phyloP scores from a whole-genome alignment of 2,329 filamentous ascomycete genomes.

The Phoma sp. region DNA sequence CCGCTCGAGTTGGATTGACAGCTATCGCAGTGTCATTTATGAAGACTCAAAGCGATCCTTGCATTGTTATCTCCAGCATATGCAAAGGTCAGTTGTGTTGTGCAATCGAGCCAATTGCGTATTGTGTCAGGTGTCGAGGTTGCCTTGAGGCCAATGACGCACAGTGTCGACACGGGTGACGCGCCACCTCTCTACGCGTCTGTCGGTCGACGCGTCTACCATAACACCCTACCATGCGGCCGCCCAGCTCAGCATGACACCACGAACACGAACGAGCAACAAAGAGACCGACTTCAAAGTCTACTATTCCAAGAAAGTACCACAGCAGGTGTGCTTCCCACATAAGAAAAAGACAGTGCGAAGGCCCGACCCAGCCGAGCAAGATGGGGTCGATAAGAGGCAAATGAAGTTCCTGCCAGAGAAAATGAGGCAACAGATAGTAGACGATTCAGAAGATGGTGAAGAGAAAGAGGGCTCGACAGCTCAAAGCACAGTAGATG shows the following conservation, averaged over 20 bases:
- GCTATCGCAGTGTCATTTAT: neutral
- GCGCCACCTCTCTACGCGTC: conserved; percentile 11
- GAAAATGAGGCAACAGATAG: conserved; percentile 24
- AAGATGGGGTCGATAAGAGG: conserved; percentile 28
- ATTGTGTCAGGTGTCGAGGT: neutral
- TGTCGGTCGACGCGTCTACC: conserved; percentile 12
- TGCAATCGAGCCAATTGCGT: neutral
- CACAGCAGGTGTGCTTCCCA: conserved; percentile 40
- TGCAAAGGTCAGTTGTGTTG: neutral
- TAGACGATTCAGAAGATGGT: conserved; percentile 19
- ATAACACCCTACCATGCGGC: neutral
- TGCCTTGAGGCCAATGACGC: conserved; percentile 6
- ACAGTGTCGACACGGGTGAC: neutral
- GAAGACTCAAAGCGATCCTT: neutral
- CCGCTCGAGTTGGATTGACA: too few species aligned
- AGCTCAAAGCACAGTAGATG: neutral
- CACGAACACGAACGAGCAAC: conserved; percentile 37
- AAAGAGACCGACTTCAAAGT: conserved; percentile 32
- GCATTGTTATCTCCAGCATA: neutral
- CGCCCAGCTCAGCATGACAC: conserved; percentile 30
- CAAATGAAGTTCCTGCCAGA: conserved; percentile 42
- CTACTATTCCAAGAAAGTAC: conserved; percentile 42
- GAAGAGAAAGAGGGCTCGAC: neutral
- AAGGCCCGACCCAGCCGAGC: conserved; percentile 16
- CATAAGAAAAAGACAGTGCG: conserved; percentile 38